Conservation (phyloP, 2,329 filamentous ascomycete genomes). For the Truncatella angustata region DNA sequence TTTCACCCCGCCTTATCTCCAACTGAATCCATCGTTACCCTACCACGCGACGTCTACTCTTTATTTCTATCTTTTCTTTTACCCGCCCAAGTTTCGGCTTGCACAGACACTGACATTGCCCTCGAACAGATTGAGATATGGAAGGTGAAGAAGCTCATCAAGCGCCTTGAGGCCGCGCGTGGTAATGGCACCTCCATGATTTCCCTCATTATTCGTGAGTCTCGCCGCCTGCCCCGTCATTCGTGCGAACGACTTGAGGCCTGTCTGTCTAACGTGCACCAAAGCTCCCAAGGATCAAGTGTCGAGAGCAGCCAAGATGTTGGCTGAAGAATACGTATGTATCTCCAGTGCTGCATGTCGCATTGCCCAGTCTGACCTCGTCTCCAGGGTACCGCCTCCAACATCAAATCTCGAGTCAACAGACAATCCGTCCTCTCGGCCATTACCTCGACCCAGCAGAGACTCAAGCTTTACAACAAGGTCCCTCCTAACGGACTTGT, state of each 20-base stretch:
- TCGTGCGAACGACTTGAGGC: background rate
- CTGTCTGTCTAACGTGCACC: conserved; percentile 11
- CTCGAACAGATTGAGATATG: conserved; percentile 67
- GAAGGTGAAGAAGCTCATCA: conserved; percentile 99
- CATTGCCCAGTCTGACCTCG: conserved; percentile 20
- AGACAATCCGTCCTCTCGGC: conserved; percentile 95
- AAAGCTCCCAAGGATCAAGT: conserved; percentile 96
- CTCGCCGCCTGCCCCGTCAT: conserved; percentile 20
- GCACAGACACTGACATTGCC: background rate
- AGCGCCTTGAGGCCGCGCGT: conserved; percentile 92
- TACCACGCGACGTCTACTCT: too few relatives aligned
- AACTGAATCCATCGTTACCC: too few relatives aligned
- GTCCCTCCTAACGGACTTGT: conserved; percentile 96
- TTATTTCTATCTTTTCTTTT: too few relatives aligned
- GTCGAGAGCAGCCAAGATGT: conserved; percentile 95
- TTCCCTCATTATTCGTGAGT: conserved; percentile 93
- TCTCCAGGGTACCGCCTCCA: conserved; percentile 86
- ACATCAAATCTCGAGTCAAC: conserved; percentile 99
- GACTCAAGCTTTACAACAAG: conserved; percentile 98
- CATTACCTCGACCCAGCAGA: conserved; percentile 98
- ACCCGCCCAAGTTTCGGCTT: too few relatives aligned
- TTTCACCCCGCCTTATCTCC: background rate
- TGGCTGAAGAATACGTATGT: conserved; percentile 98
- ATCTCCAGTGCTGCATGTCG: background rate
- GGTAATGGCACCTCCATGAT: conserved; percentile 99